Evolutionary conservation across 176 grass and related monocot species (phyloP).

Genomic region (Oryza glumipatula): DNA sequence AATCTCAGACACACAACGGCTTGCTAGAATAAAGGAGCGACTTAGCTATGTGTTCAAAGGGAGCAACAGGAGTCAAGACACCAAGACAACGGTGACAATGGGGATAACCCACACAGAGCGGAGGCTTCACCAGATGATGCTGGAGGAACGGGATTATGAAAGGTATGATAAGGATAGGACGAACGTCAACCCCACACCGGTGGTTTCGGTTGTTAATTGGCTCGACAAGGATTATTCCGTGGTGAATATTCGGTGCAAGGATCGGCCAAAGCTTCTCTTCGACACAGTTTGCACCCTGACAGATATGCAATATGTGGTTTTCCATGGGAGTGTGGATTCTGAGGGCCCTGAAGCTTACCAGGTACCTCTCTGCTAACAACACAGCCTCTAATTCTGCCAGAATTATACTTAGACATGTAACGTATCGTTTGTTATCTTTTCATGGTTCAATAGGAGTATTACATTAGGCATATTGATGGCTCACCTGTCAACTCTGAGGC

Average conservation of each 20-base stretch:
- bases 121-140: constrained; percentile 95
- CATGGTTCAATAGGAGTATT: constrained; percentile 78
- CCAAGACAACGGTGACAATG: constrained; percentile 53
- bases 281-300: constrained; percentile 92
- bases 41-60: constrained; percentile 86
- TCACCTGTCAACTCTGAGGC: constrained; percentile 88
- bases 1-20: constrained; percentile 59
- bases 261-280: constrained; percentile 90
- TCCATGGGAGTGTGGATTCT: constrained; percentile 79
- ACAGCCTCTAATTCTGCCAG: constrained; percentile 26
- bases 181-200: constrained; percentile 36
- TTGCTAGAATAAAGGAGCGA: constrained; percentile 64
- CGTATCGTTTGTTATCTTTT: constrained; percentile 32
- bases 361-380: constrained; percentile 46
- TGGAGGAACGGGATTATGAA: constrained; percentile 82
- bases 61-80: constrained; percentile 55
- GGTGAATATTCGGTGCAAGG: constrained; percentile 80
- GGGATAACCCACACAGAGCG: constrained; percentile 69
- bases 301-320: constrained; percentile 98
- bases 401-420: constrained; percentile 23
- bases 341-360: constrained; percentile 86
- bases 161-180: constrained; percentile 46
- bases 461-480: constrained; percentile 78
- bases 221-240: constrained; percentile 90
- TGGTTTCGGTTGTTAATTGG: constrained; percentile 81